phyloP scores from a whole-genome alignment of 2,329 filamentous ascomycete genomes.

The Xylariales sp. region DNA sequence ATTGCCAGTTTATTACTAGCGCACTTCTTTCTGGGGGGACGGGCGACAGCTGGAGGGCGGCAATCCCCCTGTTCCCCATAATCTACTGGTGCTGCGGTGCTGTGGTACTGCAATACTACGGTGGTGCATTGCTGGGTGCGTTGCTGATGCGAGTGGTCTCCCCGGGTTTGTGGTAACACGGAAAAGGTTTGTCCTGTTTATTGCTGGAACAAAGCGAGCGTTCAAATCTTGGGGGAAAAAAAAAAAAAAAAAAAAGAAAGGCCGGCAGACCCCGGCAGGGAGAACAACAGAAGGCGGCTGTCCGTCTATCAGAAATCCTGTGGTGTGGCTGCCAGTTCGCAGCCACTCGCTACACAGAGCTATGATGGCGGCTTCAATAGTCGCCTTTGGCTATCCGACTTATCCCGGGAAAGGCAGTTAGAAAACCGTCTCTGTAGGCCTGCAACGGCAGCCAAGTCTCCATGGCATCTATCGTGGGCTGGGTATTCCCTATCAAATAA shows the following conservation, averaged over 20 bases:
- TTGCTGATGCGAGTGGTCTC: constrained; percentile 34
- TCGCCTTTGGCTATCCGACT: constrained; percentile 18
- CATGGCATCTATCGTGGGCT: background rate
- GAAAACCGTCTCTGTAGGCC: constrained; percentile 15
- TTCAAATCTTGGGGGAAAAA: background rate
- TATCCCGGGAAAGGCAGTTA: constrained; percentile 23
- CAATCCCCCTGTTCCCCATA: constrained; percentile 23
- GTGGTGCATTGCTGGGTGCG: constrained; percentile 15
- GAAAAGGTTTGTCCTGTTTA: constrained; percentile 31
- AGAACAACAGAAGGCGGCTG: constrained; percentile 4
- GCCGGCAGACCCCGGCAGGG: constrained; percentile 24
- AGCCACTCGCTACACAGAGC: constrained; percentile 36
- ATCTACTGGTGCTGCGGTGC: constrained; percentile 22
- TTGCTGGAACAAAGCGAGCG: constrained; percentile 15
- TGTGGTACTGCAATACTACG: constrained; percentile 13
- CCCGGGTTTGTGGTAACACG: constrained; percentile 34
- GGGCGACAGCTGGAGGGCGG: constrained; percentile 20
- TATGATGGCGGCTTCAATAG: background rate
- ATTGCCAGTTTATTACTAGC: constrained; percentile 15
- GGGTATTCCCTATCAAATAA: constrained; percentile 17
- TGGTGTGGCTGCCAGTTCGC: constrained; percentile 33
- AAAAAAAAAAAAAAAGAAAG: background rate
- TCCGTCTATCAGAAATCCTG: constrained; percentile 18
- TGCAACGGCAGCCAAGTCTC: constrained; percentile 7
- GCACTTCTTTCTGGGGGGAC: constrained; percentile 6